These are phyloP conservation scores for Parasarocladium wereldwijsianum DNA, from an alignment of 2,329 filamentous ascomycete genomes.

Conservation along the genomic window DNA sequence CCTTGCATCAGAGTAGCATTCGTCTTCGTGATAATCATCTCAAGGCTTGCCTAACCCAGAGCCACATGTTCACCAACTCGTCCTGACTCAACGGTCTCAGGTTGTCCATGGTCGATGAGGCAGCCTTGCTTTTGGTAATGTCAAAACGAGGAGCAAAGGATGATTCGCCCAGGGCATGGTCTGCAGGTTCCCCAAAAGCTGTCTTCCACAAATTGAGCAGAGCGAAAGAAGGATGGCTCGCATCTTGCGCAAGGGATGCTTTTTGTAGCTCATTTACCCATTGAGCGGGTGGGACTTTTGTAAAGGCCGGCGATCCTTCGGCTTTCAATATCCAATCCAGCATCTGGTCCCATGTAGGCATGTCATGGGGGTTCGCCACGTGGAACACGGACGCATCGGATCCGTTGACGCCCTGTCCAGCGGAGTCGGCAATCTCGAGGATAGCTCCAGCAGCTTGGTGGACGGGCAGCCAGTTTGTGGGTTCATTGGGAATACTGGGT, in stretches of 20 bases:
- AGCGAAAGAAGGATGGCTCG: constrained; percentile 10
- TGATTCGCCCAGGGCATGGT: neutral
- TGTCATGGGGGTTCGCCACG: constrained; percentile 10
- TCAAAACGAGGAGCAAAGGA: constrained; percentile 6
- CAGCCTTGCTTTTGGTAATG: constrained; percentile 2
- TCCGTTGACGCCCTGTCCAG: neutral
- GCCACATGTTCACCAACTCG: constrained; percentile 9
- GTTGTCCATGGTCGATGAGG: constrained; percentile 6
- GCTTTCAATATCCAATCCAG: constrained; percentile 8
- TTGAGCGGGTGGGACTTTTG: constrained; percentile 4
- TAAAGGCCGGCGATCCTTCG: neutral
- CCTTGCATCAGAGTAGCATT: no score
- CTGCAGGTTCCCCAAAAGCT: neutral
- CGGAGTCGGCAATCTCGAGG: constrained; percentile 16
- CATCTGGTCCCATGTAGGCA: constrained; percentile 10
- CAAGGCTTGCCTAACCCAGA: constrained; percentile 8
- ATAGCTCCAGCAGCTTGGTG: constrained; percentile 26
- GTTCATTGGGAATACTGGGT: constrained; percentile 9
- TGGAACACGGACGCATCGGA: constrained; percentile 8
- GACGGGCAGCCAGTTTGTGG: constrained; percentile 33
- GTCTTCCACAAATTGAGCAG: constrained; percentile 11
- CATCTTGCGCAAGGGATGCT: neutral
- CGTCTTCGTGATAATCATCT: no score
- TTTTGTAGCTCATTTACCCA: constrained; percentile 10
- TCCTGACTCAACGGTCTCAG: constrained; percentile 8